phyloP scores from a whole-genome alignment of 768 basidiomycete genomes.

The Boletus rubropictus region DNA sequence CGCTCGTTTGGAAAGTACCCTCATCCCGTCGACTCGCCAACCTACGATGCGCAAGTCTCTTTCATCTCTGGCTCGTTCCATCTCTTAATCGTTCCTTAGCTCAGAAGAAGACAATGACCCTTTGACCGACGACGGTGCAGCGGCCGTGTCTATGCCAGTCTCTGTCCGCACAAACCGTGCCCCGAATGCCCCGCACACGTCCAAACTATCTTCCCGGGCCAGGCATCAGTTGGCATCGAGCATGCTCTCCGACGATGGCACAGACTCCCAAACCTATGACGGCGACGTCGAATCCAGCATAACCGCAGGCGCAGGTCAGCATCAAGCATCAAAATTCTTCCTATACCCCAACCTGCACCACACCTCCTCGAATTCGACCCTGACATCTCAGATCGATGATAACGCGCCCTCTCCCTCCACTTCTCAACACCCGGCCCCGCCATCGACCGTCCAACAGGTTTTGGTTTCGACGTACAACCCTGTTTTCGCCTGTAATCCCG shows the following conservation, averaged over 20 bases:
- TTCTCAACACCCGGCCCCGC: slow-evolving; percentile 18
- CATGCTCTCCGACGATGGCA: slow-evolving; percentile 61
- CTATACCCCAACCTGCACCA: slow-evolving; percentile 32
- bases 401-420: slow-evolving; percentile 13
- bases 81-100: slow-evolving; percentile 34
- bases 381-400: slow-evolving; percentile 39
- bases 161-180: slow-evolving; percentile 21
- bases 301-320: slow-evolving; percentile 47
- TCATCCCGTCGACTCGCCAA: slow-evolving; percentile 59
- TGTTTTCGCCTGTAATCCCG: slow-evolving; percentile 51
- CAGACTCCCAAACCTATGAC: slow-evolving; percentile 86
- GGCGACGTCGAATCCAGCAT: slow-evolving; percentile 82
- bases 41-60: slow-evolving; percentile 62
- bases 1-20: slow-evolving; percentile 69
- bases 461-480: slow-evolving; percentile 33
- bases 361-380: slow-evolving; percentile 49
- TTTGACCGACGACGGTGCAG: slow-evolving; percentile 67
- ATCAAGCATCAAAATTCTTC: slow-evolving; percentile 26
- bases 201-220: slow-evolving; percentile 22
- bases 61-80: not conserved
- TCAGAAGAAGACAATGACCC: slow-evolving; percentile 89
- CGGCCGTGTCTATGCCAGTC: slow-evolving; percentile 43
- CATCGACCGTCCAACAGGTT: slow-evolving; percentile 27
- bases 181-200: slow-evolving; percentile 23
- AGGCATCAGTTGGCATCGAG: slow-evolving; percentile 53